phyloP scores from a whole-genome alignment of 2,329 filamentous ascomycete species.

The Conoideocrella luteorostrata region DNA sequence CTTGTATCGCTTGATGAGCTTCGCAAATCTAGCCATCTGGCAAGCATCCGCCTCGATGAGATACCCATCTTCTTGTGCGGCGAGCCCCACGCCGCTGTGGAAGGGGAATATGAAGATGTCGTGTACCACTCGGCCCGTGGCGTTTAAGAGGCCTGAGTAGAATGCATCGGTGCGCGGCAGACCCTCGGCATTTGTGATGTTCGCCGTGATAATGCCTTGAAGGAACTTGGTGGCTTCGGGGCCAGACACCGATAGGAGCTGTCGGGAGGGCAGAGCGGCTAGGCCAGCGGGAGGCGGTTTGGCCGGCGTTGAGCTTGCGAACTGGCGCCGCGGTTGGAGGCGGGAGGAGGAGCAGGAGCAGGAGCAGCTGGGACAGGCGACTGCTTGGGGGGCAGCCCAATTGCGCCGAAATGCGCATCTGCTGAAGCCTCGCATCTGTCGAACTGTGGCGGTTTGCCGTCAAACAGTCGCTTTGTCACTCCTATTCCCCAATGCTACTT shows the following conservation, averaged over 20 bases:
- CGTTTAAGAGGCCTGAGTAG: constrained; percentile 82
- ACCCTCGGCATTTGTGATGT: constrained; percentile 30
- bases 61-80: constrained; percentile 34
- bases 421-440: constrained; percentile 3
- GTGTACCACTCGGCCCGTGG: constrained; percentile 74
- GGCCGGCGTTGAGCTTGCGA: constrained; percentile 25
- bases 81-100: constrained; percentile 16
- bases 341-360: too few relatives aligned
- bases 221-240: constrained; percentile 77
- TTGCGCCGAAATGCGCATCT: constrained; percentile 18
- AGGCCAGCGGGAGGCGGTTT: constrained; percentile 40
- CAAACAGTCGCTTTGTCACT: background rate
- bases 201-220: constrained; percentile 76
- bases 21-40: constrained; percentile 55
- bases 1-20: constrained; percentile 79
- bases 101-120: constrained; percentile 85
- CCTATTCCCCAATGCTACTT: too few relatives aligned
- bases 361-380: constrained; percentile 1
- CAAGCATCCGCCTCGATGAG: constrained; percentile 76
- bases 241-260: constrained; percentile 73
- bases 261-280: constrained; percentile 62
- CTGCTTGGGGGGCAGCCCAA: constrained; percentile 19
- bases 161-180: constrained; percentile 43
- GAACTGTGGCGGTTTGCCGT: background rate
- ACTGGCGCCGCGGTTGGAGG: constrained; percentile 24